phyloP scores from a whole-genome alignment of 1,284 basidiomycete genomes.

The Ganoderma sinense region DNA sequence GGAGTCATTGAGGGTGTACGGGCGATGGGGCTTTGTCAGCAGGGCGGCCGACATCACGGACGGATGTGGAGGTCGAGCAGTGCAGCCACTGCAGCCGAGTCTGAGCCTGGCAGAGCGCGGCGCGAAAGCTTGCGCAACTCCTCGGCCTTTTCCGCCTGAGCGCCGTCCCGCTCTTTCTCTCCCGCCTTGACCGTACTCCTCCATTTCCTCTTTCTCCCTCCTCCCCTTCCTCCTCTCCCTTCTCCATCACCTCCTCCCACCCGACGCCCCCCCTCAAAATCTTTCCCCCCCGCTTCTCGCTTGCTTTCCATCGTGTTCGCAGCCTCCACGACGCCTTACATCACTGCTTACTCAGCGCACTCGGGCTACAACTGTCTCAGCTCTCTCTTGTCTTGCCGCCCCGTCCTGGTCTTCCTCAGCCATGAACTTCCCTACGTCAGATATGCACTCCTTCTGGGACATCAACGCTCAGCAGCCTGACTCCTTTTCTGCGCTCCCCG shows the following conservation, averaged over 20 bases:
- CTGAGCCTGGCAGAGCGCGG: neutral
- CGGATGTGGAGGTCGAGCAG: slow-evolving; percentile 6
- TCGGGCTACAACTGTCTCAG: slow-evolving; percentile 27
- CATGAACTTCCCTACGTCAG: slow-evolving; percentile 43
- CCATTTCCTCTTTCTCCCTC: slow-evolving; percentile 21
- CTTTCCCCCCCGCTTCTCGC: neutral
- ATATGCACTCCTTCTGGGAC: slow-evolving; percentile 67
- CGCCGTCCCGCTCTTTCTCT: slow-evolving; percentile 29
- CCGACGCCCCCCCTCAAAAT: neutral
- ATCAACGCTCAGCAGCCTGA: slow-evolving; percentile 60
- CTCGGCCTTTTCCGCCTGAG: slow-evolving; percentile 27
- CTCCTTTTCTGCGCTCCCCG: slow-evolving; percentile 68
- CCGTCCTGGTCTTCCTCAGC: slow-evolving; percentile 23
- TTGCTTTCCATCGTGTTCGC: neutral
- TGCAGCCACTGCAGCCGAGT: neutral
- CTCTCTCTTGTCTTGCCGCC: slow-evolving; percentile 13
- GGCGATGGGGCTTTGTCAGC: slow-evolving; percentile 18
- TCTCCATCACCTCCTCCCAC: slow-evolving; percentile 15
- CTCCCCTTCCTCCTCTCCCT: slow-evolving; percentile 19
- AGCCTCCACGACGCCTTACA: neutral
- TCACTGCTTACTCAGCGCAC: slow-evolving; percentile 28
- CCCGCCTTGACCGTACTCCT: slow-evolving; percentile 22
- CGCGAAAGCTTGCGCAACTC: slow-evolving; percentile 27
- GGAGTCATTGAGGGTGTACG: neutral
- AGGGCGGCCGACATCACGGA: slow-evolving; percentile 1